Conservation (phyloP, 129 eudicot species). For the Tagetes erecta region DNA sequence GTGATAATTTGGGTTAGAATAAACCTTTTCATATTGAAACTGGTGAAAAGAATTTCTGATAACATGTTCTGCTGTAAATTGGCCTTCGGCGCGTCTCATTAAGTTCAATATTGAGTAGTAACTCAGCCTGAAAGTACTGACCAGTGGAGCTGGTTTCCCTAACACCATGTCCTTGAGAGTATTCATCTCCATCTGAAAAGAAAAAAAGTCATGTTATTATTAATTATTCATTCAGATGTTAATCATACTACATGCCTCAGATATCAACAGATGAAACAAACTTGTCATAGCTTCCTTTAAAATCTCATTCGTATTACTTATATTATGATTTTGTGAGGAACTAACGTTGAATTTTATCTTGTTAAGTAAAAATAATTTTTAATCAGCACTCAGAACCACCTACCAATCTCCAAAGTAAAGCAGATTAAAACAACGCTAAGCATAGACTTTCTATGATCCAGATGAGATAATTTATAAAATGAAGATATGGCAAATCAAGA, state of each 20-base stretch:
- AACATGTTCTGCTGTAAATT: constrained; percentile 98
- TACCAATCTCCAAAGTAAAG: background rate
- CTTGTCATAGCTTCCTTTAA: background rate
- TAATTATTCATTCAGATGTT: background rate
- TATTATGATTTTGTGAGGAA: background rate
- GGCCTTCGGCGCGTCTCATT: constrained; percentile 99
- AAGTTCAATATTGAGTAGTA: constrained; percentile 93
- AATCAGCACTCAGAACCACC: background rate
- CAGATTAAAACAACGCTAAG: background rate
- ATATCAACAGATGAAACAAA: background rate
- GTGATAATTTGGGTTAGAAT: constrained; percentile 1
- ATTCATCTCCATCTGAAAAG: constrained; percentile 92
- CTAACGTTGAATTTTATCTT: background rate
- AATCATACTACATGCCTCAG: background rate
- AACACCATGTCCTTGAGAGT: constrained; percentile 87
- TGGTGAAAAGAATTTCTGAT: constrained; percentile 93
- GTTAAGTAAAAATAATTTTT: background rate
- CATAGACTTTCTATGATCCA: background rate
- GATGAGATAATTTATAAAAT: background rate
- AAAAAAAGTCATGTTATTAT: background rate
- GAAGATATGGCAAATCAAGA: background rate
- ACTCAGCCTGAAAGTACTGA: constrained; percentile 96
- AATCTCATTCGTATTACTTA: background rate
- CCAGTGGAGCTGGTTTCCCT: constrained; percentile 95
- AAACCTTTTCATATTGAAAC: constrained; percentile 94